Base-by-base conservation (phyloP, 1,284 basidiomycete species). In the Moesziomyces sp. region DNA sequence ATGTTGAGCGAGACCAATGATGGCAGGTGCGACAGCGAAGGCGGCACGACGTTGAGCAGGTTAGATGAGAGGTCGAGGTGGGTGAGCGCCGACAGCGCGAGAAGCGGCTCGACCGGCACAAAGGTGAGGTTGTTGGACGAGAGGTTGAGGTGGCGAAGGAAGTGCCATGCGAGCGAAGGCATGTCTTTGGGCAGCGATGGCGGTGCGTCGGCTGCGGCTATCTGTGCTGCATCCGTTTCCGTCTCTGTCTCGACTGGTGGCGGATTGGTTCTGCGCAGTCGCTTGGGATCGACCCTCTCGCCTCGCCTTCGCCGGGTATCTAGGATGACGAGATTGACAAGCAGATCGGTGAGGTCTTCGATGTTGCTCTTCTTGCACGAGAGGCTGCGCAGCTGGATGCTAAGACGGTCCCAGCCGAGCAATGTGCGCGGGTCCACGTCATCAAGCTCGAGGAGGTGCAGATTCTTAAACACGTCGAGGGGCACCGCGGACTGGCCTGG, bases 1-100 rank as follows among this genome's bases (percentile, higher is more conserved):
- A 99, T 88, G 85, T 97, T 96, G 78, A 99, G 90, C 34, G 91
- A 92, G 46, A 89, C 85, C 49, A 98, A 91, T 66, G 90, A 91
- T 78, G 90, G 89, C 9, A 97, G 88, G 0, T 87, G 82, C 6
- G 90, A 88, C 19, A 98, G 88, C 14, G 91, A 90, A 3, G 91
- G 86, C 0, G 93, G 94, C 18, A 86, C 83, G 3, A 83, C 65
- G 46, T 84, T 85, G 59, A 86, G 80, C 13, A 86, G 72, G 62
- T 86, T 86, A 5, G 79, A 82, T 2, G 84, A 85, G 14, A 86
- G 75, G 72, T 86, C 86, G 50, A 86, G 77, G 21, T 81, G 64
- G 21, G 79, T 80, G 6, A 86, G 76, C 0, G 63, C 58, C 23
- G 89, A 88, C 52, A 95, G 54, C 74, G 89, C 88, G 14, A 52